Evolutionary conservation across 768 basidiomycete genomes (phyloP).

Genomic region (Guyanaporus albipodus): DNA sequence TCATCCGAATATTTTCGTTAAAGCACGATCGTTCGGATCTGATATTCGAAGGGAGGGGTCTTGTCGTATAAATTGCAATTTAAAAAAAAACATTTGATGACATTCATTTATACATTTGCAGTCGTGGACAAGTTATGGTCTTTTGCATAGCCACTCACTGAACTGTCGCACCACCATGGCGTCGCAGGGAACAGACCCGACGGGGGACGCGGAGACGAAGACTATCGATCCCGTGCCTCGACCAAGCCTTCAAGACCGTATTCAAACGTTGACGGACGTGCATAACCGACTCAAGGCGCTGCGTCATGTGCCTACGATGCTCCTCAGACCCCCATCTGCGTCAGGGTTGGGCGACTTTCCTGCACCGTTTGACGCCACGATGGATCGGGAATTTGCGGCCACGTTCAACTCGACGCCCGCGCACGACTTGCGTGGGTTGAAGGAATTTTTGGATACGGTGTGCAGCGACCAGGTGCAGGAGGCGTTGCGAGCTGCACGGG

Average conservation of each 20-base stretch:
- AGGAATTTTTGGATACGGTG: slow-evolving; percentile 44
- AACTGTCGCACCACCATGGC: neutral
- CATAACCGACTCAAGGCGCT: slow-evolving; percentile 41
- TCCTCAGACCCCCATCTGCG: slow-evolving; percentile 38
- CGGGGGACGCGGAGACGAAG: slow-evolving; percentile 1
- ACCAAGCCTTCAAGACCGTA: slow-evolving; percentile 38
- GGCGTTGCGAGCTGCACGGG: slow-evolving; percentile 50
- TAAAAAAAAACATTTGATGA: too few relatives aligned
- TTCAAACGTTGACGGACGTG: slow-evolving; percentile 45
- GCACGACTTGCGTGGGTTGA: slow-evolving; percentile 45
- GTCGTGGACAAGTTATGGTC: neutral
- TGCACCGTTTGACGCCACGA: slow-evolving; percentile 25
- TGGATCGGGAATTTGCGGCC: slow-evolving; percentile 27
- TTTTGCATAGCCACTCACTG: slow-evolving; percentile 18
- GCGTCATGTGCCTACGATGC: slow-evolving; percentile 43
- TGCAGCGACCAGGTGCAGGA: slow-evolving; percentile 53
- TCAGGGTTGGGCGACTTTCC: slow-evolving; percentile 24
- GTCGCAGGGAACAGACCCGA: slow-evolving; percentile 4
- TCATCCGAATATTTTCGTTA: too few relatives aligned
- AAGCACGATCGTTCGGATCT: too few relatives aligned
- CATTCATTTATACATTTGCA: too few relatives aligned
- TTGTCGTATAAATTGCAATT: too few relatives aligned
- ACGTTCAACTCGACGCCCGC: slow-evolving; percentile 27
- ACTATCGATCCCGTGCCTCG: neutral
- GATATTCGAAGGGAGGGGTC: too few relatives aligned